These are phyloP conservation scores for Aspergillus sp. DNA, from an alignment of 2,329 filamentous ascomycete genomes.

Conservation along the genomic window DNA sequence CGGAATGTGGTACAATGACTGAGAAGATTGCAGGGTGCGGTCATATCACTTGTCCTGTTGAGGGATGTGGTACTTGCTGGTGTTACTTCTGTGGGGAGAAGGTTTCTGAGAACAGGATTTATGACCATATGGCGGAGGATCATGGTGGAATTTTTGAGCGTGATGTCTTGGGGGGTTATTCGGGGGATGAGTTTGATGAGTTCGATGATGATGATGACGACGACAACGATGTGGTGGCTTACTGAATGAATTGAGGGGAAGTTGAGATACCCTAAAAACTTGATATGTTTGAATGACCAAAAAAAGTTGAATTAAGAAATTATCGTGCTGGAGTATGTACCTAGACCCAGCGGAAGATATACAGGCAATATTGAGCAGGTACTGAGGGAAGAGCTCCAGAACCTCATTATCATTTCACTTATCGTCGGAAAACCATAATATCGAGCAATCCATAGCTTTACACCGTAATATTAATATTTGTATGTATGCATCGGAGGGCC, in stretches of 20 bases:
- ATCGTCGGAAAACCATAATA: no score
- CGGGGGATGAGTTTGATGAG: background rate
- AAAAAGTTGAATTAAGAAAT: no score
- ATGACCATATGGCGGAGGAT: constrained; percentile 12
- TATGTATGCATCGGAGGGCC: no score
- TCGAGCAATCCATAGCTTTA: no score
- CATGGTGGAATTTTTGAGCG: constrained; percentile 11
- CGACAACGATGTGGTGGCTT: background rate
- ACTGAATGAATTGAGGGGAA: background rate
- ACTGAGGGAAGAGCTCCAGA: no score
- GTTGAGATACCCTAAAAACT: no score
- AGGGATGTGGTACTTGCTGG: constrained; percentile 15
- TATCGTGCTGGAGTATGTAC: no score
- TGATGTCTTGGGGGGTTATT: background rate
- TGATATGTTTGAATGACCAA: no score
- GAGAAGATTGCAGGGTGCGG: constrained; percentile 41
- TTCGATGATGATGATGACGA: background rate
- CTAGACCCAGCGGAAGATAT: no score
- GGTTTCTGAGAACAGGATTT: constrained; percentile 7
- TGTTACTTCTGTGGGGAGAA: constrained; percentile 20
- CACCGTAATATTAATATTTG: no score
- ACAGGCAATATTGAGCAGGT: no score
- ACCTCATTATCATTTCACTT: no score
- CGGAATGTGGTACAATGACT: constrained; percentile 38
- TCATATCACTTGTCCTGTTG: constrained; percentile 40